These are phyloP conservation scores for Davidsoniella eucalypti DNA, from an alignment of 2,329 filamentous ascomycete genomes.

Conservation along the genomic window DNA sequence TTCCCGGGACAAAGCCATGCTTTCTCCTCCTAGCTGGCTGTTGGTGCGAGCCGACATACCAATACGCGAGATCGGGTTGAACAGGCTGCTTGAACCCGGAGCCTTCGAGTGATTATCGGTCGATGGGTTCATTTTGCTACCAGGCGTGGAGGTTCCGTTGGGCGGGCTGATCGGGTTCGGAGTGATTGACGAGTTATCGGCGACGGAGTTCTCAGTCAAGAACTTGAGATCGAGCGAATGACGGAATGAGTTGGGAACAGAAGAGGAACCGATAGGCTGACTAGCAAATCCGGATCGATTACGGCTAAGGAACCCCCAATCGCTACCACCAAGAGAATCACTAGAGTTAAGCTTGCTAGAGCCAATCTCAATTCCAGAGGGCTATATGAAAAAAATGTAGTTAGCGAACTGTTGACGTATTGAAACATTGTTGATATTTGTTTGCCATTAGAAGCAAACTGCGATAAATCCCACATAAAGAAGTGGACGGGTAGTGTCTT, in stretches of 20 bases:
- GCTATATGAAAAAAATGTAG: conserved; percentile 7
- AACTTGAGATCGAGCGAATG: conserved; percentile 42
- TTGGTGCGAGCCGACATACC: conserved; percentile 8
- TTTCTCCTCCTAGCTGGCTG: conserved; percentile 7
- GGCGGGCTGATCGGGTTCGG: conserved; percentile 11
- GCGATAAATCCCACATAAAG: too few relatives aligned
- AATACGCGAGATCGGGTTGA: conserved; percentile 9
- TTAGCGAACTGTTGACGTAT: background rate
- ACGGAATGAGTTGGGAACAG: conserved; percentile 23
- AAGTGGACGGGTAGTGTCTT: too few relatives aligned
- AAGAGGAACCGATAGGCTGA: conserved; percentile 9
- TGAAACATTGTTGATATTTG: background rate
- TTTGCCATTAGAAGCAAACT: background rate
- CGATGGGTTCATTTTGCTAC: conserved; percentile 3
- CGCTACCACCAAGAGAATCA: conserved; percentile 19
- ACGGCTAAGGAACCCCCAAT: conserved; percentile 16
- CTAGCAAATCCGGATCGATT: conserved; percentile 7
- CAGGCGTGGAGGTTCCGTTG: conserved; percentile 9
- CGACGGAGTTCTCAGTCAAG: conserved; percentile 25
- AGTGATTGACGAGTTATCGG: conserved; percentile 2
- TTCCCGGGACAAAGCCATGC: conserved; percentile 4
- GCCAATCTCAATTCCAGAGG: conserved; percentile 18
- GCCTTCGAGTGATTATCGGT: background rate
- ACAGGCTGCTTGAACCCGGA: conserved; percentile 1
- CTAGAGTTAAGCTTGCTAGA: conserved; percentile 23